Conservation (phyloP, 192 early-diverging fungal species). For the Nowakowskiella sp. region DNA sequence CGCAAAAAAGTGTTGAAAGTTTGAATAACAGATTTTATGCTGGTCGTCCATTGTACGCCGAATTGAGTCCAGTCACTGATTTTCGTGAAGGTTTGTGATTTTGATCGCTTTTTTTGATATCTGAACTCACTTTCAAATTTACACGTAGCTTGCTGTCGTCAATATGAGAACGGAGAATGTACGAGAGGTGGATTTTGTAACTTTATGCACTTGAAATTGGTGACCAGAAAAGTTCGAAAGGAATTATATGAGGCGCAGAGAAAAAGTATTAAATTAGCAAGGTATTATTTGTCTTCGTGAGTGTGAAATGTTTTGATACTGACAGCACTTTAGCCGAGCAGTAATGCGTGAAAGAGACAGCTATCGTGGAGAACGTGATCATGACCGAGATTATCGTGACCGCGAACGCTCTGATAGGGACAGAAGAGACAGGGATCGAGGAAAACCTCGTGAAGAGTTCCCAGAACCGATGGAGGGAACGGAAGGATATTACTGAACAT, state of each 20-base stretch:
- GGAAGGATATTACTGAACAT: no score
- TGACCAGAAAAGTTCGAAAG: constrained; percentile 64
- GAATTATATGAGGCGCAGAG: constrained; percentile 79
- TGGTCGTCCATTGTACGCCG: constrained; percentile 86
- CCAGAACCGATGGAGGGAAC: no score
- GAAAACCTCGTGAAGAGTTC: no score
- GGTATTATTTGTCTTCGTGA: neutral
- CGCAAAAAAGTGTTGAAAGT: constrained; percentile 80
- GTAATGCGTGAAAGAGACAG: neutral
- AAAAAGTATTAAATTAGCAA: constrained; percentile 21
- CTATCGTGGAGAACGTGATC: neutral
- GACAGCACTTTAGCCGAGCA: neutral
- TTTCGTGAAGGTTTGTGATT: constrained; percentile 67
- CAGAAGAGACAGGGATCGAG: no score
- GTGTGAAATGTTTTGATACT: neutral
- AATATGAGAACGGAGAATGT: constrained; percentile 92
- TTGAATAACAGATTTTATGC: constrained; percentile 94
- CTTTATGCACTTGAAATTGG: constrained; percentile 96
- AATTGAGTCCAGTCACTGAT: constrained; percentile 94
- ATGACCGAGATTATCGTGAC: no score
- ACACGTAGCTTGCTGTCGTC: constrained; percentile 84
- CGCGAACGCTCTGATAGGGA: no score
- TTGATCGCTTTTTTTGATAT: neutral
- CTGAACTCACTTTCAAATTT: neutral
- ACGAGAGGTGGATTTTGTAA: constrained; percentile 95